Percentiles rank a stretch among this genome's conserved stretches.
phyloP scores from a whole-genome alignment of 306 rosid genomes.

The Prosopis cineraria region DNA sequence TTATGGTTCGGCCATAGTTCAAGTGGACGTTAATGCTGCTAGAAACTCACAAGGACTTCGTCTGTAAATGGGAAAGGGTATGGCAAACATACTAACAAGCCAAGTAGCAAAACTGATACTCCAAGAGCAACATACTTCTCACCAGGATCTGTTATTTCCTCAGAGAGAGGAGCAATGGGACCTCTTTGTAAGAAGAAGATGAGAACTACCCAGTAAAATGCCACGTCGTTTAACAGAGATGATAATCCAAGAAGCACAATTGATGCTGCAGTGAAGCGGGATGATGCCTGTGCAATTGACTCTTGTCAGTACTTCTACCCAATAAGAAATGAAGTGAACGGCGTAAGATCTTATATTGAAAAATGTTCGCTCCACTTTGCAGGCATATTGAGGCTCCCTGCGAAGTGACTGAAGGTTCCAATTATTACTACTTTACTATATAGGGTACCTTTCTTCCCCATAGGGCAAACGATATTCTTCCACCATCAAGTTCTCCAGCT shows the following conservation, averaged over 20 bases:
- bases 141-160: conserved; percentile 88
- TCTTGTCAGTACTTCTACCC: conserved; percentile 20
- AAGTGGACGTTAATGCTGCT: conserved; percentile 29
- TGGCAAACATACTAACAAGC: conserved; percentile 93
- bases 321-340: background rate
- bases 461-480: conserved; percentile 81
- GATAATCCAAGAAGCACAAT: conserved; percentile 80
- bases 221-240: conserved; percentile 82
- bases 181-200: conserved; percentile 94
- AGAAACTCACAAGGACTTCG: conserved; percentile 60
- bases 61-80: conserved; percentile 88
- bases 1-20: conserved; percentile 26
- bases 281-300: conserved; percentile 64
- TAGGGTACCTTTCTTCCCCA: conserved; percentile 97
- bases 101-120: conserved; percentile 73
- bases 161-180: conserved; percentile 91
- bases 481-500: conserved; percentile 98
- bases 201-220: conserved; percentile 94
- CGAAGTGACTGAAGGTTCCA: conserved; percentile 12
- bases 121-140: conserved; percentile 80
- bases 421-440: conserved; percentile 22
- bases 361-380: background rate
- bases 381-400: conserved; percentile 18
- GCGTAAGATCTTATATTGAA: background rate
- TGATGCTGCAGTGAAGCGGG: conserved; percentile 74